Evolutionary conservation across 345 rosid genomes (phyloP), one percentile per base, ranked within the genome.

Genomic region (Lenwebbia sp.): DNA sequence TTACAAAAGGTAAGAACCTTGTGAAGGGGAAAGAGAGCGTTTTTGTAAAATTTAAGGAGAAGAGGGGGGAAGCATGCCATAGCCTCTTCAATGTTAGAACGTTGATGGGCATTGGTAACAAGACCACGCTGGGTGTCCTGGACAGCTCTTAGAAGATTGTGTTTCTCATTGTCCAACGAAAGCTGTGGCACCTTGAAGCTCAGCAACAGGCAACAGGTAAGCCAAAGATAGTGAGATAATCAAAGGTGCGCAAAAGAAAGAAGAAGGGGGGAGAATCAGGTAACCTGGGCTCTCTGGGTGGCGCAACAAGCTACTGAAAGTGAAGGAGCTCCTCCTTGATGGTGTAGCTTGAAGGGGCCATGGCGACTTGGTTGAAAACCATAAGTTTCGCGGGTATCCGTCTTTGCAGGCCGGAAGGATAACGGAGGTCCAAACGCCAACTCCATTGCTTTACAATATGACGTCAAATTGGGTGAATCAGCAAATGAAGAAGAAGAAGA

Each of bases 101-200:
- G 95, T 87, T 95, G 95, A 88, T 95, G 95, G 83, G 96, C 89
- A 88, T 93, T 92, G 10, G 93, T 89, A 76, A 86, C 88, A 30
- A 94, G 91, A 3, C 99, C 98, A 33, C 98, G 86, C 89, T 93
- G 92, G 26, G 98, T 96, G 54, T 93, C 98, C 86, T 95, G 98
- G 54, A 93, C 82, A 65, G 95, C 93, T 85, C 89, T 91, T n/a
- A 96, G 90, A 23, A 96, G 91, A 82, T 95, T 88, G 26, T 94
- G 93, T 87, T 96, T 94, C 88, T 92, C 88, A 87, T 88, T 86
- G 92, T 96, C 98, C 85, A 94, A 83, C 86, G 92, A 94, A 88
- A 92, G 85, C 88, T 91, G 94, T 56, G 92, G 87, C 26, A 85
- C 92, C 98, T 93, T 89, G 88, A 91, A 84, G 83, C 85, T 57